Evolutionary conservation across 306 rosid genomes (phyloP).

Genomic region (Rosa multiflora): DNA sequence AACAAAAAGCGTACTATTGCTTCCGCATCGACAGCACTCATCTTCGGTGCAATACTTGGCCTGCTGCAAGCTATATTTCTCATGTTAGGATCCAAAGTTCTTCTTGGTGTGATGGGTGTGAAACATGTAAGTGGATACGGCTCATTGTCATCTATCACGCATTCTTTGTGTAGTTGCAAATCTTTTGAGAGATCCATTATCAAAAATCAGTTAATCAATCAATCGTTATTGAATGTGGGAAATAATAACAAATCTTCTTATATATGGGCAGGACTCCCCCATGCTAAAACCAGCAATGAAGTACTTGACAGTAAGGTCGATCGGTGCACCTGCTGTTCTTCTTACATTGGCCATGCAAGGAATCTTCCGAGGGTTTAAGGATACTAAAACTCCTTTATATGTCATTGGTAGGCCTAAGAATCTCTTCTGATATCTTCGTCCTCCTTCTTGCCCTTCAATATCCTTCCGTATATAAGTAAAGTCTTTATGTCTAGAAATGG

Average conservation of each 20-base stretch:
- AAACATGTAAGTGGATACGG: constrained; percentile 58
- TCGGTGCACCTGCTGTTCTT: constrained; percentile 99
- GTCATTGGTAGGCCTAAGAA: constrained; percentile 57
- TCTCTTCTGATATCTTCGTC: background rate
- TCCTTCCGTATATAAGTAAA: background rate
- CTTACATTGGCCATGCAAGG: constrained; percentile 99
- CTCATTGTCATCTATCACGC: background rate
- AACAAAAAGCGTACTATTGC: constrained; percentile 61
- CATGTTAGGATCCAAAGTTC: constrained; percentile 62
- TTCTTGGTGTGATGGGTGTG: constrained; percentile 80
- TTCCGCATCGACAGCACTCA: constrained; percentile 93
- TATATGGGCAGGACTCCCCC: constrained; percentile 54
- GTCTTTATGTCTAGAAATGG: background rate
- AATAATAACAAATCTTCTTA: constrained; percentile 1
- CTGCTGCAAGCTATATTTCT: constrained; percentile 74
- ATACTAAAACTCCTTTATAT: constrained; percentile 90
- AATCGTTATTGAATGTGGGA: background rate
- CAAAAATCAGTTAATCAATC: background rate
- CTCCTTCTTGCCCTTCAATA: background rate
- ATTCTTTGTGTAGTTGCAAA: background rate
- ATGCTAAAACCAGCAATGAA: constrained; percentile 71
- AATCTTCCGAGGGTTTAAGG: constrained; percentile 92
- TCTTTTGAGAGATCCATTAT: background rate
- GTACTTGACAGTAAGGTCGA: constrained; percentile 76
- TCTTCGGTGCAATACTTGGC: constrained; percentile 78